phyloP scores from a whole-genome alignment of 169 alveolate genomes.

The Toxoplasma gondii region DNA sequence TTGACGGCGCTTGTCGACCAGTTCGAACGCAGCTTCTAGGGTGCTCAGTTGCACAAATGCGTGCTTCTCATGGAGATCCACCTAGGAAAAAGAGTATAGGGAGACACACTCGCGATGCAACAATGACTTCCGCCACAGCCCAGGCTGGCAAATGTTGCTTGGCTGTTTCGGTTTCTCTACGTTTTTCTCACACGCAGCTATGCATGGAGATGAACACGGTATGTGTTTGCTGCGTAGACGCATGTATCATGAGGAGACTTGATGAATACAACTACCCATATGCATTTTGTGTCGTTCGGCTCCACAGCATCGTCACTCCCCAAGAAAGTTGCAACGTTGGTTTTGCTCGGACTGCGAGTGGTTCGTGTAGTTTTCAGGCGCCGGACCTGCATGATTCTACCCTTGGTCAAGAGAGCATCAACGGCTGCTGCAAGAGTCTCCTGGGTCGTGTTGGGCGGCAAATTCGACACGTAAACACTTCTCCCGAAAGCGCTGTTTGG shows the following conservation, averaged over 20 bases:
- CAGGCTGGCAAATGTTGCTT: too few species aligned
- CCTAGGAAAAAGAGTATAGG: not conserved
- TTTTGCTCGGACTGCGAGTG: too few species aligned
- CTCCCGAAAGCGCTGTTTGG: slow-evolving; percentile 57
- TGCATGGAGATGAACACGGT: too few species aligned
- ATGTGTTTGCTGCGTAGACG: too few species aligned
- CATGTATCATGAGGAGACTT: too few species aligned
- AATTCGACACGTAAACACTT: slow-evolving; percentile 44
- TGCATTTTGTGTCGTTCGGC: too few species aligned
- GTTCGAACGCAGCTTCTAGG: slow-evolving; percentile 55
- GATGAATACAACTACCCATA: too few species aligned
- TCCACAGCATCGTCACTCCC: too few species aligned
- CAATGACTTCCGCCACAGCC: too few species aligned
- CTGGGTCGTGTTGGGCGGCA: slow-evolving; percentile 47
- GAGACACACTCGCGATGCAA: not conserved
- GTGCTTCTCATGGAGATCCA: slow-evolving; percentile 54
- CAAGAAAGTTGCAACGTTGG: too few species aligned
- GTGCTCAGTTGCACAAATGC: slow-evolving; percentile 63
- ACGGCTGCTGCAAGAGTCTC: slow-evolving; percentile 31
- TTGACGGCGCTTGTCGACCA: slow-evolving; percentile 54
- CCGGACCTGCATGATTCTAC: slow-evolving; percentile 34
- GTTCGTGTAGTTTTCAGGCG: not conserved
- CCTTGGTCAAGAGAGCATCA: slow-evolving; percentile 12
- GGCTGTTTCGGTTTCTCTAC: too few species aligned
- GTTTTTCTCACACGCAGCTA: too few species aligned